Conservation (phyloP, 129 eudicot genomes). For the Apium graveolens region DNA sequence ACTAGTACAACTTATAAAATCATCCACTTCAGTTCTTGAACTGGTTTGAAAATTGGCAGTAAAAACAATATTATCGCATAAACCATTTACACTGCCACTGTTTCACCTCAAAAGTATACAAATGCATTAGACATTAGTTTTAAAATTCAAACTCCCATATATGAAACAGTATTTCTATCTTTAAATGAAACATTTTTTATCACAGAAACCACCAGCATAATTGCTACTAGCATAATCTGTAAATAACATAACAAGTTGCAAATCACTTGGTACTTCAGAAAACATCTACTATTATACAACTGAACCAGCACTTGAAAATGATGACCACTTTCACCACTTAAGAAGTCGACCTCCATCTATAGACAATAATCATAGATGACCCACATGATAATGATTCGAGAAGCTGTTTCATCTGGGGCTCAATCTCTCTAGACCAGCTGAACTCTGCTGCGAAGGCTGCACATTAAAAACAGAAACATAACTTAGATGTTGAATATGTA, state of each 20-base stretch:
- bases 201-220: too few relatives aligned
- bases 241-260: background rate
- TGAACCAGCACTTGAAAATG: background rate
- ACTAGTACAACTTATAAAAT: conserved; percentile 21
- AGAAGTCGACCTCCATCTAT: background rate
- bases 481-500: background rate
- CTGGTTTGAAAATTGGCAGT: conserved; percentile 33
- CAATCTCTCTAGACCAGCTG: conserved; percentile 1
- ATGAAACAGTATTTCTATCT: too few relatives aligned
- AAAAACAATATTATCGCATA: conserved; percentile 32
- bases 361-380: background rate
- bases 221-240: too few relatives aligned
- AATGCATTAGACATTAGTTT: too few relatives aligned
- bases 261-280: background rate
- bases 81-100: too few relatives aligned
- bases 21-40: conserved; percentile 31
- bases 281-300: background rate
- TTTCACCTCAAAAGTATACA: too few relatives aligned
- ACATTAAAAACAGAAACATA: background rate
- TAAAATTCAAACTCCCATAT: too few relatives aligned
- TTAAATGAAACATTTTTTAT: too few relatives aligned
- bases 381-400: background rate
- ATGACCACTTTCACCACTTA: background rate
- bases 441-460: background rate
- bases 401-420: background rate